phyloP scores from a whole-genome alignment of 805 yeast genomes.

The Candida vaughaniae region DNA sequence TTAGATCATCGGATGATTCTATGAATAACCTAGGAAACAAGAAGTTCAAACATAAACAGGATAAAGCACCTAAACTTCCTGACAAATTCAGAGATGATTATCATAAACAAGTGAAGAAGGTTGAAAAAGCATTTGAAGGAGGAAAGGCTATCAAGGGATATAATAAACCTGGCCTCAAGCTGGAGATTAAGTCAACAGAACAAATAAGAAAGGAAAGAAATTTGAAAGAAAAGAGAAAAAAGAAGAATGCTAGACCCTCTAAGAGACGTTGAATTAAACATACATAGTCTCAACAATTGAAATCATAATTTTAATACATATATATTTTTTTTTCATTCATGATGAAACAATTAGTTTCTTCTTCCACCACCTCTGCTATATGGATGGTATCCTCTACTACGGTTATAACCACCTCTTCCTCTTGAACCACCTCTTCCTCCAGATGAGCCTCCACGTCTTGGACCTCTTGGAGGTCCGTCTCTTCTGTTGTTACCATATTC shows the following conservation, averaged over 20 bases:
- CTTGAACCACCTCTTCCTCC: conserved; percentile 17
- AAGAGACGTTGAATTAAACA: conserved; percentile 20
- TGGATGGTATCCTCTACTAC: conserved; percentile 44
- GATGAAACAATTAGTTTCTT: conserved; percentile 2
- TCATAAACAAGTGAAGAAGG: conserved; percentile 76
- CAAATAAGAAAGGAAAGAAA: conserved; percentile 79
- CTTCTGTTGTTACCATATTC: too few relatives aligned
- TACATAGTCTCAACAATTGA: too few relatives aligned
- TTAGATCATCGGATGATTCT: conserved; percentile 2
- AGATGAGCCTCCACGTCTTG: conserved; percentile 40
- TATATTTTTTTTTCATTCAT: background rate
- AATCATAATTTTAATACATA: background rate
- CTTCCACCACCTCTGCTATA: conserved; percentile 42
- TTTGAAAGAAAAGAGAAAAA: conserved; percentile 65
- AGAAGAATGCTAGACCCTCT: conserved; percentile 81
- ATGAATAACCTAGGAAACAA: conserved; percentile 19
- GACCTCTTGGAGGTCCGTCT: conserved; percentile 22
- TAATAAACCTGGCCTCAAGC: conserved; percentile 45
- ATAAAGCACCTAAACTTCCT: conserved; percentile 84
- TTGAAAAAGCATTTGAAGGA: conserved; percentile 70
- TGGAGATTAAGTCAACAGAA: conserved; percentile 66
- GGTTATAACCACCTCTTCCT: conserved; percentile 31
- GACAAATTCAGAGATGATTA: conserved; percentile 88
- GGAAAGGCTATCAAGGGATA: conserved; percentile 73
- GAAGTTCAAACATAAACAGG: conserved; percentile 69